Percentiles rank a stretch among this genome's conserved stretches.
Evolutionary conservation across 176 grass and related monocot genomes (phyloP).

Genomic region (Puccinellia tenuiflora): DNA sequence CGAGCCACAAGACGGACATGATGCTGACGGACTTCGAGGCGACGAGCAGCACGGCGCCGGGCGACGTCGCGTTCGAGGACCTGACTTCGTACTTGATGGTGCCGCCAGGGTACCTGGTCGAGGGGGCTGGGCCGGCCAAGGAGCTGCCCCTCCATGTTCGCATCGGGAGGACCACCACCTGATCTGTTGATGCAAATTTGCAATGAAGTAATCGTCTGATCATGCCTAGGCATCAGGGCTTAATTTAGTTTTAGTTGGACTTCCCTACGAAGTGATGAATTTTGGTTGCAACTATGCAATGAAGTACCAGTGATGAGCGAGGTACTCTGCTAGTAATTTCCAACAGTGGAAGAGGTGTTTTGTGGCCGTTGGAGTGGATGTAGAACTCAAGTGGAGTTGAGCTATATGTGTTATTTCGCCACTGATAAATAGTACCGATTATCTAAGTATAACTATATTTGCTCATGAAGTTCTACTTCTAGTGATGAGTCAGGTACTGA

Average conservation of each 20-base stretch:
- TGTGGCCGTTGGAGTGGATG: neutral
- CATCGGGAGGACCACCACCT: neutral
- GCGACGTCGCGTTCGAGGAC: neutral
- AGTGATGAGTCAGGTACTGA: too few species aligned
- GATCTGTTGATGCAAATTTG: neutral
- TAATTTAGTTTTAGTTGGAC: neutral
- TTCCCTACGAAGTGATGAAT: neutral
- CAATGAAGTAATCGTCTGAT: neutral
- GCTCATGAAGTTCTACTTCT: too few species aligned
- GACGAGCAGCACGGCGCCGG: neutral
- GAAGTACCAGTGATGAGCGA: neutral
- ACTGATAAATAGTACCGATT: too few species aligned
- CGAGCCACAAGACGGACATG: neutral
- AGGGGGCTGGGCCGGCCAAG: neutral
- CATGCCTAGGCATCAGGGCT: neutral
- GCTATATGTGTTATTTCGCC: too few species aligned
- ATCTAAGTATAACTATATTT: too few species aligned
- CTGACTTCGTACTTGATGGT: neutral
- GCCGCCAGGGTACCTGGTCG: neutral
- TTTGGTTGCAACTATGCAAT: neutral
- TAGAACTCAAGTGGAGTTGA: neutral
- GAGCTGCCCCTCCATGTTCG: neutral
- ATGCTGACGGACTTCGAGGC: neutral
- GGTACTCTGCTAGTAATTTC: neutral
- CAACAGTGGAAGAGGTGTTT: neutral